Evolutionary conservation across 768 basidiomycete genomes (phyloP), one percentile per base, ranked within the genome.

Genomic region (Russula sp.): DNA sequence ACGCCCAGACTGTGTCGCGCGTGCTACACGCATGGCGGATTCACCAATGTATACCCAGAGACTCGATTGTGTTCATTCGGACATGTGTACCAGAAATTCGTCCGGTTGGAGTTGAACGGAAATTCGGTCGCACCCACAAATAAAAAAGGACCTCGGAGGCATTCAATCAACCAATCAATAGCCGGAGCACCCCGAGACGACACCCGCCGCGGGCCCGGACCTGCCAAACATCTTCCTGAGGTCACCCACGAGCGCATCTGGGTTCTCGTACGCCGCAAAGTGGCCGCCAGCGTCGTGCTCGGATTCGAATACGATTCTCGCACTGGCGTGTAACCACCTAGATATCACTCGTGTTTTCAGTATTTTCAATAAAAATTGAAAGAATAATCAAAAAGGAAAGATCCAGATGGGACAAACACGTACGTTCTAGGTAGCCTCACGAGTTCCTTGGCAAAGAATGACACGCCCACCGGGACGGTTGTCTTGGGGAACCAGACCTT

Each of bases 201-300:
- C 78, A 2, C 75, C 75, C 61, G 75, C 79, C 2, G 80, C 81
- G 35, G 76, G 76, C 0, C 82, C 80, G 9, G 74, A 78, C 58
- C 73, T 78, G 39, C 78, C 78, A 69, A 84, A 85, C 82, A 85
- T 85, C 65, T 74, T 78, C 35, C 79, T 72, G 49, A 86, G 51
- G 65, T 84, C 84, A 1, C 65, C 73, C 0, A 74, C 83, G 14
- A 86, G 73, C 2, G 70, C 70, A 5, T 77, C 72, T 0, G 84
- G 83, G 45, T 66, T 70, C 64, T 85, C 84, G 61, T 78, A 68
- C 0, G 83, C 77, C 11, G 83, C 80, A 67, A 86, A 85, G 69
- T 85, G 84, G 1, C 84, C 84, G 6, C 84, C 84, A 7, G 68
- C 68, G 1, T 73, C 72, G 53, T 85, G 84, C 14, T 76, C 71